Evolutionary conservation across 2,329 filamentous ascomycete species (phyloP), one percentile per base, ranked within the genome.

Genomic region (Gaeumannomyces sp.): DNA sequence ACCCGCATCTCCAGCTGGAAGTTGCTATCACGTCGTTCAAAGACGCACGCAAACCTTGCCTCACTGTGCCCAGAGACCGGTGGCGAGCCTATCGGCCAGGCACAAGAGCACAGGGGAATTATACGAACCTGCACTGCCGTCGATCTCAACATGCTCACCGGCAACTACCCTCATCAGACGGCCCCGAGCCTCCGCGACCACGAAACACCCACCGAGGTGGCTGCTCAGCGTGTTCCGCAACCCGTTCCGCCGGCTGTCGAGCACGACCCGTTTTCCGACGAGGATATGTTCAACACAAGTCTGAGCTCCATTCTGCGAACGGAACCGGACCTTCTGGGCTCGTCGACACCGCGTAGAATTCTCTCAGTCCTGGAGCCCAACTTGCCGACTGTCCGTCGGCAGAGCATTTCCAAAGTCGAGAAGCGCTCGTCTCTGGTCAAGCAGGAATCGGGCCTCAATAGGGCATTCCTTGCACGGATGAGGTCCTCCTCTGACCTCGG

Each of bases 1-100:
- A 63, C 38, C 29, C 61, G 53, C 22, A 33, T 63, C 56, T 27
- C 61, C 13, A 63, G 50, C 61, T 63, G 61, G 61, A 58, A 35
- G 56, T 33, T 63, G 13, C 27, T 35, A 4, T 35, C 61, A 16
- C 50, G 31, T 5, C 61, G 29, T 16, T 57, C 61, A 28, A 63
- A 63, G 50, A 63, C 61, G 22, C 56, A 57, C 25, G 22, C 61
- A 16, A 63, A 58, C n/a, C 45, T 63, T 25, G 53, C 14, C 29
- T 3, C 61, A 14, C 25, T 62, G 11, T 59, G 25, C 27, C 28
- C 25, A 29, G 25, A 53, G 25, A 50, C 27, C 16, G 38, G n/a
- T 3, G 35, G 25, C 5, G 27, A 27, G 5, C 35, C 38, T 1
- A 11, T 4, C 29, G 27, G 31, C 38, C 38, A 56, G 25, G 25